Evolutionary conservation across 1,139 yeast genomes (phyloP).

Genomic region (Sugiyamaella xylanicola): DNA sequence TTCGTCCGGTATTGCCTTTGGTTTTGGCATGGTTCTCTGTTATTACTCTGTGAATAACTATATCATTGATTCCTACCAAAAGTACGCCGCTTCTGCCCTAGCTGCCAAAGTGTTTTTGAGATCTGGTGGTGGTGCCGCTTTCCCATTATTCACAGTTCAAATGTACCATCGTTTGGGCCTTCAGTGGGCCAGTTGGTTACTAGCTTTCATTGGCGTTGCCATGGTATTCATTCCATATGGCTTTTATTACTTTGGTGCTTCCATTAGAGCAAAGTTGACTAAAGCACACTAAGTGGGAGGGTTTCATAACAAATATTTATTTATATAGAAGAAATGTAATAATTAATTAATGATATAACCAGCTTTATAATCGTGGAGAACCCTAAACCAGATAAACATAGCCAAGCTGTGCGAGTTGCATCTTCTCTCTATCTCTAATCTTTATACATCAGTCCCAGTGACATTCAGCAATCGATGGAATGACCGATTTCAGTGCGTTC

Average conservation of each 20-base stretch:
- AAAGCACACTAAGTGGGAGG: background rate
- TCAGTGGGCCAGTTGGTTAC: slow-evolving; percentile 80
- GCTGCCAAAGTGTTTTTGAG: slow-evolving; percentile 88
- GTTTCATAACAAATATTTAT: slow-evolving; percentile 3
- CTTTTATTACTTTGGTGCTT: slow-evolving; percentile 70
- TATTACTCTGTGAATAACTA: slow-evolving; percentile 87
- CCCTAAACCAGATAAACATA: no score
- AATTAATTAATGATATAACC: background rate
- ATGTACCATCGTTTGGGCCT: slow-evolving; percentile 75
- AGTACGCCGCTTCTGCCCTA: slow-evolving; percentile 86
- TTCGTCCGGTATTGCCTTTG: slow-evolving; percentile 86
- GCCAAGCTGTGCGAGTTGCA: no score
- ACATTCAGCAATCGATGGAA: no score
- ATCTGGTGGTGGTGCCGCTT: slow-evolving; percentile 85
- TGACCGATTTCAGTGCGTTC: background rate
- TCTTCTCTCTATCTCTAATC: no score
- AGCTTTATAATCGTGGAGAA: background rate
- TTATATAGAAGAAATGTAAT: background rate
- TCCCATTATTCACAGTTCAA: slow-evolving; percentile 77
- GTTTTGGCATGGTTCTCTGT: slow-evolving; percentile 88
- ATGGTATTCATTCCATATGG: slow-evolving; percentile 81
- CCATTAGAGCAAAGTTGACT: slow-evolving; percentile 54
- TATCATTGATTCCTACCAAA: slow-evolving; percentile 83
- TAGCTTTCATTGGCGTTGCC: slow-evolving; percentile 81
- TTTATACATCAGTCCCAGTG: no score